Conservation (phyloP, 257 asterid species). For the Solanum gracilifrons region DNA sequence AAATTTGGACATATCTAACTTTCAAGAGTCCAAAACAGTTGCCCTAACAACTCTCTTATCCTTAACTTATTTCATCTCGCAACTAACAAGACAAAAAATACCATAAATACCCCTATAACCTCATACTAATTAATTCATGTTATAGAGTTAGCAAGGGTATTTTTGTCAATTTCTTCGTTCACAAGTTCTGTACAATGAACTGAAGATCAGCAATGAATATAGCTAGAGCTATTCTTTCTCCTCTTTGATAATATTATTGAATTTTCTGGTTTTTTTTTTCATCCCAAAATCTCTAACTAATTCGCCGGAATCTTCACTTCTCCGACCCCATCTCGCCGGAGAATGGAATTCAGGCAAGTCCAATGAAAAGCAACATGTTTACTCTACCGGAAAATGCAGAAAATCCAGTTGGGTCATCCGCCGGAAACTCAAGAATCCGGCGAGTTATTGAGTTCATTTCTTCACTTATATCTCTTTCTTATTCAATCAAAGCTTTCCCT, state of each 20-base stretch:
- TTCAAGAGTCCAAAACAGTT: neutral
- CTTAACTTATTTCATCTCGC: neutral
- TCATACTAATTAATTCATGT: neutral
- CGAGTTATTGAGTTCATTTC: constrained; percentile 36
- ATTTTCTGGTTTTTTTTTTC: neutral
- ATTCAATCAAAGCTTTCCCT: constrained; percentile 53
- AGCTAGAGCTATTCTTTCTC: constrained; percentile 7
- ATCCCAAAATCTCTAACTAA: constrained; percentile 6
- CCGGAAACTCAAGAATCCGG: constrained; percentile 18
- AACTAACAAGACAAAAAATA: neutral
- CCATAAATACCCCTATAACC: neutral
- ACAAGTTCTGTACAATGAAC: constrained; percentile 17
- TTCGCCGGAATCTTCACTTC: constrained; percentile 25
- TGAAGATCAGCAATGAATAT: constrained; percentile 7
- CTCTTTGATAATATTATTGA: constrained; percentile 23
- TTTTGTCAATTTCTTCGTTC: neutral
- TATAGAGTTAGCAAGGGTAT: neutral
- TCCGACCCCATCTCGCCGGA: neutral
- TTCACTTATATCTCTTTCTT: constrained; percentile 50
- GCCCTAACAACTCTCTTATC: neutral
- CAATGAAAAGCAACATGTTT: constrained; percentile 16
- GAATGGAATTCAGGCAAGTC: neutral
- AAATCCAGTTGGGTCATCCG: neutral
- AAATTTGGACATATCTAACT: neutral
- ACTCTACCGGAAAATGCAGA: neutral